Conservation (phyloP, 345 rosid species). For the Boechera retrofracta region DNA sequence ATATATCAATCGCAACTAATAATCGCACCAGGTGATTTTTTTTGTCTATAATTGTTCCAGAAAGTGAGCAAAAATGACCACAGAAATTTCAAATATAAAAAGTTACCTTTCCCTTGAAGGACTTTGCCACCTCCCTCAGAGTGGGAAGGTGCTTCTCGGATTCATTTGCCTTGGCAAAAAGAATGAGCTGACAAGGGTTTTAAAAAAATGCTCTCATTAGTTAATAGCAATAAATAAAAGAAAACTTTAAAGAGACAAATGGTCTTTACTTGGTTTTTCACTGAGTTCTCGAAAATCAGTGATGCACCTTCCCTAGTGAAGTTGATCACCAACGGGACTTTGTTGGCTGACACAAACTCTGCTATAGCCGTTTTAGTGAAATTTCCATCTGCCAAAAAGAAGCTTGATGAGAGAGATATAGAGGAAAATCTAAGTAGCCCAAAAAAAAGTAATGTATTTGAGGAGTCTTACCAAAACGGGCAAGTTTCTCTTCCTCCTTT, state of each 20-base stretch:
- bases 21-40: background rate
- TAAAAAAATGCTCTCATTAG: slow-evolving; percentile 17
- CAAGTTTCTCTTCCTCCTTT: slow-evolving; percentile 40
- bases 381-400: slow-evolving; percentile 66
- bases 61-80: slow-evolving; percentile 10
- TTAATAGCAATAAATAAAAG: background rate
- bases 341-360: slow-evolving; percentile 82
- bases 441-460: slow-evolving; percentile 4
- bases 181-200: slow-evolving; percentile 64
- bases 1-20: slow-evolving; percentile 4
- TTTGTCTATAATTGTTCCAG: slow-evolving; percentile 9
- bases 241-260: background rate
- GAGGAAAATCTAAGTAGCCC: slow-evolving; percentile 16
- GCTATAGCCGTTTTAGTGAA: slow-evolving; percentile 75
- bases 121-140: slow-evolving; percentile 80
- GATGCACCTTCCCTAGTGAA: slow-evolving; percentile 88
- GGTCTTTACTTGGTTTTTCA: slow-evolving; percentile 78
- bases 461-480: slow-evolving; percentile 43
- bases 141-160: slow-evolving; percentile 68
- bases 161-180: slow-evolving; percentile 75
- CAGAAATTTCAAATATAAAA: background rate
- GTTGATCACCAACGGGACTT: slow-evolving; percentile 80
- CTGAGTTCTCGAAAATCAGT: slow-evolving; percentile 70
- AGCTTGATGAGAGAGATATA: slow-evolving; percentile 31
- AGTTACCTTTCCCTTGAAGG: slow-evolving; percentile 89